Evolutionary conservation across 2,329 filamentous ascomycete genomes (phyloP), one percentile per base, ranked within the genome.

Genomic region (Clathrospora elynae): DNA sequence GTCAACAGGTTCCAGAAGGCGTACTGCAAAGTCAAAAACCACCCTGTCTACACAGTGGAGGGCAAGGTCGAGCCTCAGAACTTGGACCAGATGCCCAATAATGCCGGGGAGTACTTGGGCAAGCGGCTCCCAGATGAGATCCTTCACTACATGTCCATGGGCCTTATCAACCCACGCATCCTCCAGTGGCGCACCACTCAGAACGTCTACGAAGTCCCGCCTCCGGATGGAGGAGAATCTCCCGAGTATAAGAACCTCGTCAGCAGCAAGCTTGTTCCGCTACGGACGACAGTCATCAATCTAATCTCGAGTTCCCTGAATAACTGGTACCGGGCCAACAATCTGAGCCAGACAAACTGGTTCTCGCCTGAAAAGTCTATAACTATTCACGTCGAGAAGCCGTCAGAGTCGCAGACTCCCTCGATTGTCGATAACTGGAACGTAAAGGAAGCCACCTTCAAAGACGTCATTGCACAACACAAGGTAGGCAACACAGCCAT

Each of bases 71-170:
- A 82, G 46, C 86, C 90, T 11, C 78, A 89, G 59, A 85, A 91
- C 57, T 80, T 78, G 40, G 86, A 88, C 6, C 78, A 83, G 40
- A 81, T 90, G 13, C 91, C 93, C 2, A 81, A 80, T 31, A 91
- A 97, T 65, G 85, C 93, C 54, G 88, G 95, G 64, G 86, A 92
- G 62, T 91, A 96, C 64, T 82, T 96, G 49, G 90, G 90, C n/a
- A 82, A 95, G 46, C 87, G 91, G 46, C 77, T 99, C 4, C 90
- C 93, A 0, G 84, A 90, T 26, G 93, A 99, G 71, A 77, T 97
- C 12, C 91, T 92, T 67, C 87, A 90, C 69, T 97, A 97, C 68
- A 78, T 96, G 35, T 90, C 90, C 45, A 85, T 82, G 36, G 93
- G 90, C 22, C 75, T 96, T 29, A 83, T 97, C 53, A 84, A 88